phyloP scores from a whole-genome alignment of 2,329 filamentous ascomycete genomes.

The Rhinocladiella similis region DNA sequence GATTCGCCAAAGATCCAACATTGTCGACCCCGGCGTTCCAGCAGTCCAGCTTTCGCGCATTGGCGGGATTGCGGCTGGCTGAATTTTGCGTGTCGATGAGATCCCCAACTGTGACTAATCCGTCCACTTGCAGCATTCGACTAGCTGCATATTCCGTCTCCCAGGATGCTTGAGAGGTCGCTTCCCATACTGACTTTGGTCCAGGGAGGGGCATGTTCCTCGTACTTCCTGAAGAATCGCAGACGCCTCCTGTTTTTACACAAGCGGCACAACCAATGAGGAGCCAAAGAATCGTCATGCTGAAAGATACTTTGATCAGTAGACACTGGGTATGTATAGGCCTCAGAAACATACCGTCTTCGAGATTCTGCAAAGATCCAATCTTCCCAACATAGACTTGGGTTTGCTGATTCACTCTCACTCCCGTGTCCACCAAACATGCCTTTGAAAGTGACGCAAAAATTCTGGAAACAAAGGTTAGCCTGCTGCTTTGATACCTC shows the following conservation, averaged over 20 bases:
- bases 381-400: constrained; percentile 25
- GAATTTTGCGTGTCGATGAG: constrained; percentile 8
- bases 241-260: constrained; percentile 6
- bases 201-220: constrained; percentile 3
- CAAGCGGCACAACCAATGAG: constrained; percentile 11
- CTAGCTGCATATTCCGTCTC: constrained; percentile 10
- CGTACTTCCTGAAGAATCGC: not conserved
- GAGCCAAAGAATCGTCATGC: constrained; percentile 11
- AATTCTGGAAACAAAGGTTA: not conserved
- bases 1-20: constrained; percentile 9
- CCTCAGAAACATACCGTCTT: constrained; percentile 22
- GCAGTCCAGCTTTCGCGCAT: constrained; percentile 8
- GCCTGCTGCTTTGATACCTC: not conserved
- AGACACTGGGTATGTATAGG: no score
- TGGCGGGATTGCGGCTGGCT: not conserved
- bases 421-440: not conserved
- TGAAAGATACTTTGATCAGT: not conserved
- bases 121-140: not conserved
- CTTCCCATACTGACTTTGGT: constrained; percentile 17
- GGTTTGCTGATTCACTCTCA: constrained; percentile 8
- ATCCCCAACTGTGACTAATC: constrained; percentile 2
- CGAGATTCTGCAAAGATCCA: constrained; percentile 30
- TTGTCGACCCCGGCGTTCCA: constrained; percentile 19
- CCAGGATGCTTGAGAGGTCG: constrained; percentile 8
- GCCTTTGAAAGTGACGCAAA: not conserved